Conservation (phyloP, 2,329 filamentous ascomycete species). For the Fusarium proliferatum region DNA sequence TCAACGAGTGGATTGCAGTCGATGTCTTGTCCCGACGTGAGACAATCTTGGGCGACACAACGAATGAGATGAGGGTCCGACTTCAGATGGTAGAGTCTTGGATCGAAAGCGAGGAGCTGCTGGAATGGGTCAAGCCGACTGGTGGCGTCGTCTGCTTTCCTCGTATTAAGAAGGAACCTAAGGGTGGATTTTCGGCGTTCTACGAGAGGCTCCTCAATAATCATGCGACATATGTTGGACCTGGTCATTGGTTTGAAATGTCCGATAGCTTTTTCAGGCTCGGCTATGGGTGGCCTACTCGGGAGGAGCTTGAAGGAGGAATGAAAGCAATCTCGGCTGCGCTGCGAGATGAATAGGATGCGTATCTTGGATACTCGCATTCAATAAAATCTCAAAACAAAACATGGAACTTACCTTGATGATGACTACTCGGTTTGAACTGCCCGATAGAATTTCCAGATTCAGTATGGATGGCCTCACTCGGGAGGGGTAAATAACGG, state of each 20-base stretch:
- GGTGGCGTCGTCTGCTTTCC: not conserved
- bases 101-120: not conserved
- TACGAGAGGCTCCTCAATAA: not conserved
- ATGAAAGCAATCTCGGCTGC: not conserved
- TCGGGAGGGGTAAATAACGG: not conserved
- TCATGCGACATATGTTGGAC: not conserved
- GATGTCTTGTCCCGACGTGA: not conserved
- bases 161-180: not conserved
- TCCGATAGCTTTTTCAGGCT: not conserved
- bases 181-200: not conserved
- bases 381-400: rapidly evolving
- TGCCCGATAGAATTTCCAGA: not conserved
- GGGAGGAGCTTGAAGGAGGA: not conserved
- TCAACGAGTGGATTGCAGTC: not conserved
- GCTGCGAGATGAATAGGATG: not conserved
- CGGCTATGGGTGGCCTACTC: not conserved
- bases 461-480: not conserved
- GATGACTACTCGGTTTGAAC: rapidly evolving
- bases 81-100: not conserved
- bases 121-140: conserved; percentile 5
- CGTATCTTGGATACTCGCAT: rapidly evolving
- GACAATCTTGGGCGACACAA: not conserved
- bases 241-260: conserved; percentile 3
- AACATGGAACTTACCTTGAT: rapidly evolving
- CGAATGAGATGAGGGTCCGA: not conserved